A percentile compares a stretch with the other conserved stretches of the same genome.
Conservation (phyloP, 768 basidiomycete genomes). For the Collybiopsis confluens region DNA sequence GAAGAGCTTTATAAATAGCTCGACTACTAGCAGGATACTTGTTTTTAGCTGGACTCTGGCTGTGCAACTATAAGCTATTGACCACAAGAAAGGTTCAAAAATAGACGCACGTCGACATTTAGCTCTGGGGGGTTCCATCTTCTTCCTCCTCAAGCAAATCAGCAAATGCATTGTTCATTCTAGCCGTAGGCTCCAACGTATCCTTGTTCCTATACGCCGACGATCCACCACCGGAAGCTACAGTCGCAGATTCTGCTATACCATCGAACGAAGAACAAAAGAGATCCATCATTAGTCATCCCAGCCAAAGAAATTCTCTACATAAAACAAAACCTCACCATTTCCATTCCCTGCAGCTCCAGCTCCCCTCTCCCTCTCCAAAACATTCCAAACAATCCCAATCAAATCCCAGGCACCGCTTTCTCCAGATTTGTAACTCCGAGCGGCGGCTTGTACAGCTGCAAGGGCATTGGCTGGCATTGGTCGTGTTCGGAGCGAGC, state of each 20-base stretch:
- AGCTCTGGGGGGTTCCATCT: conserved; percentile 70
- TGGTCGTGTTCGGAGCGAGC: conserved; percentile 54
- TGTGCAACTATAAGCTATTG: conserved; percentile 21
- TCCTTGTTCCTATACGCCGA: neutral
- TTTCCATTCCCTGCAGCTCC: too few relatives aligned
- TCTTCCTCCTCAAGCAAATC: conserved; percentile 81
- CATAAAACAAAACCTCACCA: too few relatives aligned
- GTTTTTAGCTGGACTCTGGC: conserved; percentile 91
- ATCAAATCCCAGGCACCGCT: conserved; percentile 80
- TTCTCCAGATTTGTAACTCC: conserved; percentile 75
- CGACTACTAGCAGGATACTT: conserved; percentile 83
- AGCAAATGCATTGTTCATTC: conserved; percentile 67
- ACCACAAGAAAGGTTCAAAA: conserved; percentile 2
- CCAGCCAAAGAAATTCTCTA: too few relatives aligned
- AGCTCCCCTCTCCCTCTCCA: conserved; percentile 39
- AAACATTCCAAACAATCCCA: conserved; percentile 80
- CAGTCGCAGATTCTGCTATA: too few relatives aligned
- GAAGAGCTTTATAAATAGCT: conserved; percentile 82
- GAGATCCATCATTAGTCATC: too few relatives aligned
- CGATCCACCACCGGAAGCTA: too few relatives aligned
- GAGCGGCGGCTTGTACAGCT: conserved; percentile 69
- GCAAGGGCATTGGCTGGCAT: too few relatives aligned
- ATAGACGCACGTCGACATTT: conserved; percentile 59
- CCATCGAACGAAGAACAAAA: too few relatives aligned
- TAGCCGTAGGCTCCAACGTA: conserved; percentile 63